Evolutionary conservation across 108 stramenopile species (phyloP).

Genomic region (Nitzschia palea): DNA sequence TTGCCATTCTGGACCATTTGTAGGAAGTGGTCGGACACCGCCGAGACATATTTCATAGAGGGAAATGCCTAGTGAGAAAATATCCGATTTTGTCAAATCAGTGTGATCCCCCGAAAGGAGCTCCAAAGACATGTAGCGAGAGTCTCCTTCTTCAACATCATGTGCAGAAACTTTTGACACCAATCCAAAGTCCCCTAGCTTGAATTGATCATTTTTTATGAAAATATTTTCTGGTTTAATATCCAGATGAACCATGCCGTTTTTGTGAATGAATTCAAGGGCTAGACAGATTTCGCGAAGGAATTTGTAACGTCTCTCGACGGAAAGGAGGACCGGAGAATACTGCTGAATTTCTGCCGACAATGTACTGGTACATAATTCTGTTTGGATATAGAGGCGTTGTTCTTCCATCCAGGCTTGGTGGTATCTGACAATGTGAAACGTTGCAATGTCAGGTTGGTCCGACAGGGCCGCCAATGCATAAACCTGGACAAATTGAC

Average conservation of each 20-base stretch:
- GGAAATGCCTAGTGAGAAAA: slow-evolving; percentile 91
- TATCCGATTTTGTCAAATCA: slow-evolving; percentile 92
- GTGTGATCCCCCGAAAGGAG: slow-evolving; percentile 81
- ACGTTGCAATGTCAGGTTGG: slow-evolving; percentile 69
- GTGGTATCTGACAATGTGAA: slow-evolving; percentile 89
- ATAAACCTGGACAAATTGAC: slow-evolving; percentile 51
- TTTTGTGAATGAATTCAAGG: slow-evolving; percentile 81
- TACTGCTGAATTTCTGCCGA: slow-evolving; percentile 46
- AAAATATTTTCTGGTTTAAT: slow-evolving; percentile 97
- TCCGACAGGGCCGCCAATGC: slow-evolving; percentile 85
- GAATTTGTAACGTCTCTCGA: slow-evolving; percentile 69
- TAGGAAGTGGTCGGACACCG: slow-evolving; percentile 53
- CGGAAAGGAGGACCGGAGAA: slow-evolving; percentile 21
- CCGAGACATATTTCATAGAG: slow-evolving; percentile 88
- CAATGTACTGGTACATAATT: slow-evolving; percentile 71
- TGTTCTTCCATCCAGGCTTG: slow-evolving; percentile 91
- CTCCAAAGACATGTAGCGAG: slow-evolving; percentile 93
- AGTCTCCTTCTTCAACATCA: slow-evolving; percentile 94
- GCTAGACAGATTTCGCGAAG: slow-evolving; percentile 86
- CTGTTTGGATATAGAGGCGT: slow-evolving; percentile 84
- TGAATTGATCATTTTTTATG: slow-evolving; percentile 86
- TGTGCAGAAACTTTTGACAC: slow-evolving; percentile 63
- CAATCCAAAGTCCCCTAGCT: slow-evolving; percentile 94
- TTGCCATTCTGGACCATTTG: slow-evolving; percentile 92
- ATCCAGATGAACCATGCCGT: slow-evolving; percentile 90